Conservation (phyloP, 2,329 filamentous ascomycete genomes). For the Tolypocladium amazonense region DNA sequence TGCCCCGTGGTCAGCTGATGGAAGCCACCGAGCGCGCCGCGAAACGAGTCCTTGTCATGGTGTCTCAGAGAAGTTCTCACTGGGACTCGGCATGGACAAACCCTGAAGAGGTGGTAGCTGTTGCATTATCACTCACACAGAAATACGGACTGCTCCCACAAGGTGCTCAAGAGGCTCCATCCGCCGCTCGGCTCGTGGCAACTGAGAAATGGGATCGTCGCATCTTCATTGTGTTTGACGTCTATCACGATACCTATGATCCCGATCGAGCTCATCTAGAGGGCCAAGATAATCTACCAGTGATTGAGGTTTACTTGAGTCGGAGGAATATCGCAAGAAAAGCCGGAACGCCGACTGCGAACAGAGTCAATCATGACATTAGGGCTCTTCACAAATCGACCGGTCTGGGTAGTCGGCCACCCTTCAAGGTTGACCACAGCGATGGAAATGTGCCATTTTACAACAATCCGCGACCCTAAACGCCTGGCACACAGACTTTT, state of each 20-base stretch:
- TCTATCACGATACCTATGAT: slow-evolving; percentile 8
- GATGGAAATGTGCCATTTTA: slow-evolving; percentile 5
- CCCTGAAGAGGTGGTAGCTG: background rate
- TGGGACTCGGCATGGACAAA: background rate
- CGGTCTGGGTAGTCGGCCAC: slow-evolving; percentile 2
- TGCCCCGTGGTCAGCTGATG: background rate
- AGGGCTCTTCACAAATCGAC: slow-evolving; percentile 1
- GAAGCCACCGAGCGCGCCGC: background rate
- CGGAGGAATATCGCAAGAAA: slow-evolving; percentile 1
- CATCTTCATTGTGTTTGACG: slow-evolving; percentile 6
- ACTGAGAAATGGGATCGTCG: slow-evolving; percentile 6
- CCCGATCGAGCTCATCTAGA: slow-evolving; percentile 4
- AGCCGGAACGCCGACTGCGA: slow-evolving; percentile 1
- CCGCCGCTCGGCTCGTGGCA: slow-evolving; percentile 1
- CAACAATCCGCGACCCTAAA: background rate
- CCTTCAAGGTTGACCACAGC: slow-evolving; percentile 5
- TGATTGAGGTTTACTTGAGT: slow-evolving; percentile 3
- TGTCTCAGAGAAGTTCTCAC: background rate
- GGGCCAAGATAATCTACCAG: slow-evolving; percentile 3
- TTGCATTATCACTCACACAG: background rate
- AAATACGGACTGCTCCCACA: background rate
- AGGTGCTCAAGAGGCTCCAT: background rate
- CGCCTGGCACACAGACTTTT: no score
- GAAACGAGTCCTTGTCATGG: background rate
- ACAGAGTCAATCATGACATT: slow-evolving; percentile 4